Percentiles rank a stretch among this genome's conserved stretches.
phyloP scores from a whole-genome alignment of 2,329 filamentous ascomycete species.

The Zasmidium citrigriseum region DNA sequence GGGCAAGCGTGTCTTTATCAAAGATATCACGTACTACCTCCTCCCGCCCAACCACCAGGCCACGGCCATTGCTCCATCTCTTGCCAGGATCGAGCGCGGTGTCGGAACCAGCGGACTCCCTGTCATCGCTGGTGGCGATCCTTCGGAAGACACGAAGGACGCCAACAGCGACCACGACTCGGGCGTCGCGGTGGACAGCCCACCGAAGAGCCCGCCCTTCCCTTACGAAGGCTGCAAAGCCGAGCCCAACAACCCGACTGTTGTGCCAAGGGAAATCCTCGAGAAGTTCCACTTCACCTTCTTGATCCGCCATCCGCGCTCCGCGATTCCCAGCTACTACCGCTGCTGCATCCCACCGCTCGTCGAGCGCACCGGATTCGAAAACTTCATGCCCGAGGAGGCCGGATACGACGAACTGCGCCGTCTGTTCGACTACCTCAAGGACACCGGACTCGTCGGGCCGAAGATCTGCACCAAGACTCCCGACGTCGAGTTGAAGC shows the following conservation, averaged over 20 bases:
- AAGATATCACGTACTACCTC: conserved; percentile 94
- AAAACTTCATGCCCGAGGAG: conserved; percentile 82
- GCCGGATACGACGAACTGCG: conserved; percentile 89
- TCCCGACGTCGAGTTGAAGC: conserved; percentile 32
- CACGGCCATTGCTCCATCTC: conserved; percentile 75
- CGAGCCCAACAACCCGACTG: conserved; percentile 78
- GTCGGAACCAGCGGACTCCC: conserved; percentile 53
- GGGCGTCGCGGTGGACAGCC: conserved; percentile 33
- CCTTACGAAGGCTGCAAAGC: conserved; percentile 57
- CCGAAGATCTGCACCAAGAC: conserved; percentile 56
- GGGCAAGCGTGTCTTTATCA: conserved; percentile 95
- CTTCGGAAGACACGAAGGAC: conserved; percentile 6
- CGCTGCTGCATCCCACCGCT: conserved; percentile 90
- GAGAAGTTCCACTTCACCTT: conserved; percentile 91
- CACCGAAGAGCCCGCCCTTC: conserved; percentile 47
- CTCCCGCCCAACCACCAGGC: conserved; percentile 71
- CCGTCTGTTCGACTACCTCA: conserved; percentile 81
- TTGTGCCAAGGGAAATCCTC: conserved; percentile 73
- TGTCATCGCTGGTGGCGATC: conserved; percentile 34
- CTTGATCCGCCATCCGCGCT: conserved; percentile 92
- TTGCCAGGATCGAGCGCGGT: conserved; percentile 58
- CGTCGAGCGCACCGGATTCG: conserved; percentile 78
- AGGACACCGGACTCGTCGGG: conserved; percentile 68
- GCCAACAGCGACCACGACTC: conserved; percentile 28
- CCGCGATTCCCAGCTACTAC: conserved; percentile 89